phyloP scores from a whole-genome alignment of 2,329 filamentous ascomycete genomes.

The Pezizomycotina sp. region DNA sequence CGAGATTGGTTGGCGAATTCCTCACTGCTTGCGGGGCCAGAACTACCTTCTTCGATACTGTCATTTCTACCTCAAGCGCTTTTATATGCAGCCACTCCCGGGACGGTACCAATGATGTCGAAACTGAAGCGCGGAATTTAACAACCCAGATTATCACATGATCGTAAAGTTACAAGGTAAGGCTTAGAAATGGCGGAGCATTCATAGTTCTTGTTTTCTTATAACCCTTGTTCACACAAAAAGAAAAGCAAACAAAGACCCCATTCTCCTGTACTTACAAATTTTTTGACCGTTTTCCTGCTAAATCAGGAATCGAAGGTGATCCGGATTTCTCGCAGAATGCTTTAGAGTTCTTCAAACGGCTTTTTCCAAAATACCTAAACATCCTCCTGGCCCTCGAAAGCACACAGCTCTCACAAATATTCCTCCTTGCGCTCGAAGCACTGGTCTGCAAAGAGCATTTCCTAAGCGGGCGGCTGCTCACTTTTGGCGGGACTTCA shows the following conservation, averaged over 20 bases:
- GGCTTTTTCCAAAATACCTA: constrained; percentile 44
- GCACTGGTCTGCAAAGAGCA: constrained; percentile 56
- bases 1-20: constrained; percentile 48
- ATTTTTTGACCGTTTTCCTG: constrained; percentile 10
- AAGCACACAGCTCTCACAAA: constrained; percentile 39
- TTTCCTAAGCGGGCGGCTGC: constrained; percentile 58
- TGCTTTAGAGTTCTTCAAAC: constrained; percentile 54
- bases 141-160: constrained; percentile 46
- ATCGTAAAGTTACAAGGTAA: constrained; percentile 45
- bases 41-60: constrained; percentile 50
- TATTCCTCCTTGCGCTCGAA: constrained; percentile 52
- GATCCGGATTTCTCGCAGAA: constrained; percentile 59
- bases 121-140: constrained; percentile 37
- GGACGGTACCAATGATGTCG: constrained; percentile 32
- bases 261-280: not conserved
- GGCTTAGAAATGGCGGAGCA: constrained; percentile 22
- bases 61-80: constrained; percentile 55
- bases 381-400: constrained; percentile 42
- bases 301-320: constrained; percentile 37
- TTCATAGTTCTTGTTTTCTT: not conserved
- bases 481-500: constrained; percentile 51
- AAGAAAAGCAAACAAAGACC: constrained; percentile 8
- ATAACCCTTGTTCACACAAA: not conserved
- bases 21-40: constrained; percentile 42
- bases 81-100: constrained; percentile 46